Percentiles rank a stretch among this genome's conserved stretches.
Evolutionary conservation across 768 basidiomycete genomes (phyloP).

Genomic region (Phylloporus arenicola): DNA sequence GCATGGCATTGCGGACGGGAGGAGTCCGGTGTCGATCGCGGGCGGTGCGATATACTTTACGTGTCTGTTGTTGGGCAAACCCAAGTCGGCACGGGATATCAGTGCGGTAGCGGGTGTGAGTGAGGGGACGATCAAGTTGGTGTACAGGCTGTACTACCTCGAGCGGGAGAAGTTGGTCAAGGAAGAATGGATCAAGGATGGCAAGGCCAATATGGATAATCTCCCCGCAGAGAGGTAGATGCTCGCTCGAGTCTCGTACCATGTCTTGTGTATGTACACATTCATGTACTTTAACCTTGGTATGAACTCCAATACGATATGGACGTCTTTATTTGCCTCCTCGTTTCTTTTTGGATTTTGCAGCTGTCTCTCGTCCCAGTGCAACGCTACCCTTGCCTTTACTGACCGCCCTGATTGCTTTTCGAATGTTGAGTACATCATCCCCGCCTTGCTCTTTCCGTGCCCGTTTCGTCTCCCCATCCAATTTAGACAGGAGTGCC

Average conservation of each 20-base stretch:
- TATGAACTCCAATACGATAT: slow-evolving; percentile 6
- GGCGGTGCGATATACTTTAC: slow-evolving; percentile 95
- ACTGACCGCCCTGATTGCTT: slow-evolving; percentile 76
- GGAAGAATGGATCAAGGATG: slow-evolving; percentile 79
- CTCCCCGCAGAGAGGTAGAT: slow-evolving; percentile 23
- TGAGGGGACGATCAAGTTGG: slow-evolving; percentile 91
- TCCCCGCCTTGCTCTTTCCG: slow-evolving; percentile 40
- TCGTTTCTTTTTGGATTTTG: slow-evolving; percentile 24
- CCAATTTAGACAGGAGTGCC: slow-evolving; percentile 71
- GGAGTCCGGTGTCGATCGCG: slow-evolving; percentile 98
- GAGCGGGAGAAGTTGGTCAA: slow-evolving; percentile 78
- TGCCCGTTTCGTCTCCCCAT: slow-evolving; percentile 56
- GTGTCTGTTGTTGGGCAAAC: slow-evolving; percentile 70
- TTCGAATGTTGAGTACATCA: slow-evolving; percentile 78
- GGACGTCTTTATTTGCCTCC: slow-evolving; percentile 25
- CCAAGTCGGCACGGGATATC: slow-evolving; percentile 79
- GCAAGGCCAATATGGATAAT: slow-evolving; percentile 49
- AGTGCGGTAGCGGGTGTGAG: slow-evolving; percentile 89
- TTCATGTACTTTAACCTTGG: slow-evolving; percentile 12
- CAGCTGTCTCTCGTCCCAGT: slow-evolving; percentile 40
- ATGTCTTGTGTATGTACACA: slow-evolving; percentile 15
- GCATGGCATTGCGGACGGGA: slow-evolving; percentile 86
- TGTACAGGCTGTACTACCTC: slow-evolving; percentile 72
- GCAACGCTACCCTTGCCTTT: slow-evolving; percentile 62
- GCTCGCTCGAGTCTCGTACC: slow-evolving; percentile 7